Evolutionary conservation across 106 monocot species (phyloP).

Genomic region (Allium fistulosum): DNA sequence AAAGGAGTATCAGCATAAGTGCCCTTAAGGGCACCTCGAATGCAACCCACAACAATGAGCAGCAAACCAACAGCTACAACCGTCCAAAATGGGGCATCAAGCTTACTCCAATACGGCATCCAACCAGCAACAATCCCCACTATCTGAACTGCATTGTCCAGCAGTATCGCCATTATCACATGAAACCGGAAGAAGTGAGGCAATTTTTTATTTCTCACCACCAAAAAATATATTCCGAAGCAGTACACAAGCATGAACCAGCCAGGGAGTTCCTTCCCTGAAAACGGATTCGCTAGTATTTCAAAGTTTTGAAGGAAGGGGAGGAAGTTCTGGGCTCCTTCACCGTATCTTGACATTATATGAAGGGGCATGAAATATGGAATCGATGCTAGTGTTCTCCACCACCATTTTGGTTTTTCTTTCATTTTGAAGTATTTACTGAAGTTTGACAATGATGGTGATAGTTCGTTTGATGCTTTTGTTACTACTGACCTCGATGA

Average conservation of each 20-base stretch:
- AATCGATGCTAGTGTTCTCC: slow-evolving; percentile 67
- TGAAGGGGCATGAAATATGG: slow-evolving; percentile 57
- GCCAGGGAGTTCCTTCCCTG: slow-evolving; percentile 32
- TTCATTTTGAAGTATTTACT: slow-evolving; percentile 27
- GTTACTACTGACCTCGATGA: background rate
- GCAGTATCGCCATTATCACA: slow-evolving; percentile 60
- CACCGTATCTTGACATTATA: slow-evolving; percentile 41
- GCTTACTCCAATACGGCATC: slow-evolving; percentile 48
- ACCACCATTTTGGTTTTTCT: slow-evolving; percentile 65
- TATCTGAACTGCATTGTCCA: slow-evolving; percentile 52
- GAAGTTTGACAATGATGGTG: slow-evolving; percentile 40
- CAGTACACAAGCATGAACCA: slow-evolving; percentile 68
- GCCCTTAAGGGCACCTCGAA: slow-evolving; percentile 43
- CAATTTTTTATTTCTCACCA: slow-evolving; percentile 54
- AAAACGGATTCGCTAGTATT: slow-evolving; percentile 51
- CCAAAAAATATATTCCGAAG: slow-evolving; percentile 43
- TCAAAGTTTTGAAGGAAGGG: slow-evolving; percentile 55
- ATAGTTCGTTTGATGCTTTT: slow-evolving; percentile 51
- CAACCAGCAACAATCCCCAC: slow-evolving; percentile 36
- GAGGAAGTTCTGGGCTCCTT: slow-evolving; percentile 46
- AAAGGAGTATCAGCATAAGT: slow-evolving; percentile 56
- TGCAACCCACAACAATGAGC: slow-evolving; percentile 48
- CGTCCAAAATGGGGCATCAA: slow-evolving; percentile 69
- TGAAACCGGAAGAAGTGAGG: slow-evolving; percentile 72
- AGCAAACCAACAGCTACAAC: slow-evolving; percentile 41